Base-by-base conservation (phyloP, 805 yeast species). In the Kodamaea kaohsiungensis region DNA sequence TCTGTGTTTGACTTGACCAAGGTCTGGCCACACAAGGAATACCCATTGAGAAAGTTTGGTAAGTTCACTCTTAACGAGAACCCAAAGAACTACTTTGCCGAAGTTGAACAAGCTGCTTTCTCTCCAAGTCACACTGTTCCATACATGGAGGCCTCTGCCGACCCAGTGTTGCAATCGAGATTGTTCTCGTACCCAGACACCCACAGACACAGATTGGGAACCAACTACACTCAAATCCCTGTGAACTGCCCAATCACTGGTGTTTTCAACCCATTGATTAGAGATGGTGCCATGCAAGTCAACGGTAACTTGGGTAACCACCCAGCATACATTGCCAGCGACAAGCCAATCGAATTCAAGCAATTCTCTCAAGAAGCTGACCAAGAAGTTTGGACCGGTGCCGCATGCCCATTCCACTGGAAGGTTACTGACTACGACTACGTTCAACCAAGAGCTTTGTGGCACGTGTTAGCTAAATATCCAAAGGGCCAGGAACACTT, bases 341-440 rank as follows among this genome's bases (percentile, higher is more conserved):
- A 81, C 56, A 72, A 79, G 58, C 84, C 85, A 50, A 66, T 81
- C 49, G 78, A 78, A 64, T 80, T 76, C 65, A 70, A 71, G 59
- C 59, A 65, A 43, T 68, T 77, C 60, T 77, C 75, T 59, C 66
- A 80, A 48, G 88, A 85, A 69, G 80, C 81, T 64, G 83, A 84
- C 62, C 92, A 87, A 72, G 96, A 89, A 75, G 80, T 83, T 57
- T 89, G 95, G 95, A 74, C 76, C 54, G 95, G 95, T 54, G 83
- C 91, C 52, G 95, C 95, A 47, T 75, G 86, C 57, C 90, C 93
- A 59, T 89, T 82, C 84, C 95, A 91, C 76, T 91, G 97, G 97
- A 80, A 81, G 54, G 82, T 82, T 53, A 74, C 80, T 25, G 87
- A 85, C 50, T 90, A 83, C 56, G 97, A 92, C 75, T 92, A 75